Conservation (phyloP, 352 stramenopile species). For the Pythium oligandrum region DNA sequence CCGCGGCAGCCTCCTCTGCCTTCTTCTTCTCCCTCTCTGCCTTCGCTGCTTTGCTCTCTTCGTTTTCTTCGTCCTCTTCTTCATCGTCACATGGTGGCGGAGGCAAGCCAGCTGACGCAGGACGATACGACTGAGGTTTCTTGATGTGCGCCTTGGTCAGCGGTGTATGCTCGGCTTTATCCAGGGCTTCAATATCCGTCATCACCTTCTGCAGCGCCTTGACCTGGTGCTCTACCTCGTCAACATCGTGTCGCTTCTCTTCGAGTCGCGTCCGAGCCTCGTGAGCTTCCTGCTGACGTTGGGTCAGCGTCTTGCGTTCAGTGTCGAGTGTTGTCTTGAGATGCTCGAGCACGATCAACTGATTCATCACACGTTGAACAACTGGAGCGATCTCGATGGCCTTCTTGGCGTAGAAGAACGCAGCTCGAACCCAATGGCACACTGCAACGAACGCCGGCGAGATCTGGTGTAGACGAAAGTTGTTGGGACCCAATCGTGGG, state of each 20-base stretch:
- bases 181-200: conserved; percentile 57
- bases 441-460: conserved; percentile 60
- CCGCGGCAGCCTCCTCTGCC: conserved; percentile 9
- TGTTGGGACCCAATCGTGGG: conserved; percentile 54
- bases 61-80: conserved; percentile 7
- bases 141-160: conserved; percentile 60
- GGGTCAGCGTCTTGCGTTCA: conserved; percentile 21
- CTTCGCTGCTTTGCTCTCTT: conserved; percentile 14
- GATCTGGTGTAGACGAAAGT: conserved; percentile 51
- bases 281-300: conserved; percentile 17
- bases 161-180: conserved; percentile 46
- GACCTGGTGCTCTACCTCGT: conserved; percentile 22
- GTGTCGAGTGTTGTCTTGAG: conserved; percentile 21
- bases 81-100: neutral
- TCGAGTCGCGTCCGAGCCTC: conserved; percentile 8
- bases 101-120: conserved; percentile 21
- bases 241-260: conserved; percentile 12
- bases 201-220: conserved; percentile 42
- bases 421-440: conserved; percentile 67
- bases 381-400: conserved; percentile 64
- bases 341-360: conserved; percentile 51
- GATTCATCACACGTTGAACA: conserved; percentile 44
- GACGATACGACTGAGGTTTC: conserved; percentile 29
- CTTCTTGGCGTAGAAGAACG: conserved; percentile 63
- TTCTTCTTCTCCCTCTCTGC: conserved; percentile 1